Evolutionary conservation across 225 moss, liverwort and hornwort species (phyloP), one percentile per base, ranked within the genome.

Genomic region (Climacium dendroides): DNA sequence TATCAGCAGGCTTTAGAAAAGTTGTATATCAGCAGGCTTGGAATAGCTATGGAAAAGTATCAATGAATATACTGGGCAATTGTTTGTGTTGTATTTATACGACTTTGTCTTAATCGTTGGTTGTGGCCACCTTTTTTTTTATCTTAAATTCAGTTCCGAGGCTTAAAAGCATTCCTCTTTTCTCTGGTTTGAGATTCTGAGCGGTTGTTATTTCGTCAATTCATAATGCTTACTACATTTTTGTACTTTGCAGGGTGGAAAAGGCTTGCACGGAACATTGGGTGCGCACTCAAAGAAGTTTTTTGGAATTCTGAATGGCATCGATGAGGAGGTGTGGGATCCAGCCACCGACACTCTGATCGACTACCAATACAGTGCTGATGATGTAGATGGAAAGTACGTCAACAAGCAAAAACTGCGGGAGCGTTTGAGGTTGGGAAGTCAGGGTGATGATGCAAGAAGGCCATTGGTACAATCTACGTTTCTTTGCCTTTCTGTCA

Each of bases 301-400:
- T 87, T 87, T 93, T 65, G 98, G 98, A 67, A 84, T 98, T 85
- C 60, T 98, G 80, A 98, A 98, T 90, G 98, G 98, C 87, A 98
- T 98, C 71, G 98, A 98, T 79, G 94, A 97, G 62, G 98, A 98
- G 87, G 92, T 93, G 65, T 98, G 98, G 97, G 91, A 98, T 89
- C 97, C 98, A 89, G 92, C 94, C 82, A 94, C 96, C 39, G 98
- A 98, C 88, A 86, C 88, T 74, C 90, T 97, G 69, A 80, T 98
- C 74, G 93, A 96, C 73, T 95, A 93, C 74, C 95, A 93, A 43
- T 98, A 89, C 74, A 96, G 93, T 66, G 95, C 95, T 45, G 92
- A 94, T 90, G 96, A 98, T 70, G 85, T 94, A 66, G 93, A 91
- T 83, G 95, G 96, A 52, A 98, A 98, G 90, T 88, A 63, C 73